Evolutionary conservation across 1,139 yeast genomes (phyloP), one percentile per base, ranked within the genome.

Genomic region (Saccharomyces hybrid): DNA sequence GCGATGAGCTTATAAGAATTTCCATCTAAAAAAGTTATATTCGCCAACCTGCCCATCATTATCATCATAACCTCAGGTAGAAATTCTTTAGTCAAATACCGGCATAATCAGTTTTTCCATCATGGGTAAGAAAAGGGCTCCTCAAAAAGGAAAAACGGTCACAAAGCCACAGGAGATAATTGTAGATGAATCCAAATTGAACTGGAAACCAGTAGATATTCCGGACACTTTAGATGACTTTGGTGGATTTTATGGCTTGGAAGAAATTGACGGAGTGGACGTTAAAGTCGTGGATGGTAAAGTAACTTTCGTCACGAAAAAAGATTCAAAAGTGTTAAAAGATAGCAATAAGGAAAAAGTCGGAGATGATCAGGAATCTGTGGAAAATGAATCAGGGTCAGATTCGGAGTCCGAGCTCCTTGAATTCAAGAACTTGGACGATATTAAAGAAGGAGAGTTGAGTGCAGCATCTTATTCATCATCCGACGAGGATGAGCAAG

Each of bases 191-290:
- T 47, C 47, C 26, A 23, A 76, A 31, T 73, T 86, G 59, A 73
- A 75, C 23, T 93, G 99, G 99, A 86, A 86, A 62, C 71, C 83
- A 4, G 96, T 89, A 13, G 86, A 85, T 1, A 80, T 93, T 51
- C 93, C 95, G 4, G 93, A 88, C 60, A 84, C 89, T 42, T 70
- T 88, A 57, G 97, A 85, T 57, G 96, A 88, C 69, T 87, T 86
- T 67, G 91, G 86, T 63, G 97, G 97, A 0, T 85, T 90, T 62
- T 88, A 83, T 70, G 99, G 97, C 0, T 73, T 93, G 47, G 98
- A 93, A 70, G 99, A 93, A 69, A 80, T 93, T 53, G 97, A 90
- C 53, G 97, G 97, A 28, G 97, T 91, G 26, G 91, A 81, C 63
- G 91, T 91, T 4, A 80, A 80, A 58, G 76, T 82, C 54, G 81